A percentile compares a stretch with the other conserved stretches of the same genome.
Conservation (phyloP, 331 rosid species). For the Saraca asoca region DNA sequence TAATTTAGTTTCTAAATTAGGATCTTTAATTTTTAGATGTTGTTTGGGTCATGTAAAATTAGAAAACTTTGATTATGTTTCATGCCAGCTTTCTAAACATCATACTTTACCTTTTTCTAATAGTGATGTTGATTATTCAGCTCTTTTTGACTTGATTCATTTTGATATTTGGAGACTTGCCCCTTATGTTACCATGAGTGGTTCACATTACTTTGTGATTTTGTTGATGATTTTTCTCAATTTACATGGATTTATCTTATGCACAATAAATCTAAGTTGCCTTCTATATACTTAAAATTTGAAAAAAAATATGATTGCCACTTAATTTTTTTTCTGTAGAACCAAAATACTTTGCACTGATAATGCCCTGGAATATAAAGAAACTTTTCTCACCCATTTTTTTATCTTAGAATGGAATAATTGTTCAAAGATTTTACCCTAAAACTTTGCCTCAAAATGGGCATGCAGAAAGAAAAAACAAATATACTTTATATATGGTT, state of each 20-base stretch:
- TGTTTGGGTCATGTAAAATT: not conserved
- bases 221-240: no score
- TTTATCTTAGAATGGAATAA: not conserved
- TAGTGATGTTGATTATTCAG: not conserved
- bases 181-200: not conserved
- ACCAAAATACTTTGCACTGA: no score
- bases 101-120: conserved; percentile 1
- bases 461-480: not conserved
- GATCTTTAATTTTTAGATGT: not conserved
- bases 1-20: no score
- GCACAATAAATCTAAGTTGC: no score
- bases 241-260: not conserved
- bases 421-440: not conserved
- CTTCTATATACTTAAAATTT: not conserved
- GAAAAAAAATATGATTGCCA: not conserved
- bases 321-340: no score
- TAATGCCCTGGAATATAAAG: no score
- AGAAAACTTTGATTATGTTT: no score
- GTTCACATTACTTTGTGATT: no score
- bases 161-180: not conserved
- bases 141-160: not conserved
- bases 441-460: conserved; percentile 12
- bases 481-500: not conserved
- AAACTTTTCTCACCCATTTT: no score
- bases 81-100: no score